Conservation (phyloP, 805 yeast genomes). For the Candida silvatica region DNA sequence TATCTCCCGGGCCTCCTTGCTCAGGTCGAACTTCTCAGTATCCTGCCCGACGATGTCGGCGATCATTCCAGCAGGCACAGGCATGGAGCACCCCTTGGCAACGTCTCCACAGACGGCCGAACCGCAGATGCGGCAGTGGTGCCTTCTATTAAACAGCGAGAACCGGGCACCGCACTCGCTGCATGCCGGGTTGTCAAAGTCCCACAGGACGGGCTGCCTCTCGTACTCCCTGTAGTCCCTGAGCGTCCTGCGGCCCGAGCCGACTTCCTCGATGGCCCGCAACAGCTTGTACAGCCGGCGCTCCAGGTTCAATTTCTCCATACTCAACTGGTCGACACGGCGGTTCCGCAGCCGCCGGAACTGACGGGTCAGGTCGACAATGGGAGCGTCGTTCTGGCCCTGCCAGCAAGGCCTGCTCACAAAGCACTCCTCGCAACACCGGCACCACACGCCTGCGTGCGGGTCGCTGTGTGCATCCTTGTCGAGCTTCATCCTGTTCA, state of each 20-base stretch:
- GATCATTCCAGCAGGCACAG: constrained; percentile 44
- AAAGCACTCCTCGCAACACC: constrained; percentile 63
- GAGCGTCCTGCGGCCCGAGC: constrained; percentile 6
- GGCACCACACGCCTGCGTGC: constrained; percentile 51
- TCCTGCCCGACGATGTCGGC: not conserved
- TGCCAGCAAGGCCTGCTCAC: constrained; percentile 42
- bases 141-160: constrained; percentile 51
- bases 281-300: constrained; percentile 38
- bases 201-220: constrained; percentile 56
- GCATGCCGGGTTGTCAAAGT: constrained; percentile 47
- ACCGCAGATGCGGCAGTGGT: constrained; percentile 92
- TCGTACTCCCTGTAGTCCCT: constrained; percentile 28
- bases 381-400: constrained; percentile 30
- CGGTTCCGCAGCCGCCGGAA: constrained; percentile 34
- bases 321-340: constrained; percentile 24
- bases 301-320: constrained; percentile 31
- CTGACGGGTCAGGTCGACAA: constrained; percentile 6
- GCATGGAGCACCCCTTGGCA: constrained; percentile 60
- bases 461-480: constrained; percentile 39
- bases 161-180: constrained; percentile 54
- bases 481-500: constrained; percentile 42
- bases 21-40: constrained; percentile 7
- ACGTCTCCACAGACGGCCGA: constrained; percentile 65
- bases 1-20: constrained; percentile 11
- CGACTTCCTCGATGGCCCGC: constrained; percentile 39